Base-by-base conservation (phyloP, 2,329 filamentous ascomycete species). In the Penicillium psychrosexuale region DNA sequence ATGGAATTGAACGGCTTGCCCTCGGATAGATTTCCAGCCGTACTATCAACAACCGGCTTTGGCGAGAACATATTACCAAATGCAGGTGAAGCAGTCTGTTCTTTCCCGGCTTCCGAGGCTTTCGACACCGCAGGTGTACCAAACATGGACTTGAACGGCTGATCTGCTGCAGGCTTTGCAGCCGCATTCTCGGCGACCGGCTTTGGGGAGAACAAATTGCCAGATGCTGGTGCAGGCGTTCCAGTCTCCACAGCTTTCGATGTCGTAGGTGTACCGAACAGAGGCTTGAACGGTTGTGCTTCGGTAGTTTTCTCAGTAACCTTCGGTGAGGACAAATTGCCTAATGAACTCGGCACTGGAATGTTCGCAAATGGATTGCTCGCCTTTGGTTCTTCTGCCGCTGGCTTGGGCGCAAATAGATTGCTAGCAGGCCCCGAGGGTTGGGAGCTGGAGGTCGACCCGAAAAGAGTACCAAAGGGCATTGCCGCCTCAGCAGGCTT, bases 291-390 rank as follows among this genome's bases (percentile, higher is more conserved):
- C 6, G 52, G 47, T 3, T 34, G 27, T 6, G 39, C 28, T 17
- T 44, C 52, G 8, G 33, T 22, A 12, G 40, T 7, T 40, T 54
- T 54, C 7, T 27, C 52, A 17, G 39, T 51, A 28, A 45, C 47
- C 33, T 54, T 54, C 4, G 47, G 46, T 1, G 51, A 38, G 19
- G 51, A 50, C 17, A 45, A 24, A 17, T 8, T 8, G 15, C 31
- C 27, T 8, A 46, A 51, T 22, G 49, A 27, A 31, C 24, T 51
- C 6, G 40, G 34, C n/a, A 27, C 42, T 15, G 49, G 47, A 11
- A 52, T 19, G 40, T 55, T 72, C 30, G 64, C 63, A 51, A 76
- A 76, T 15, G 73, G 73, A 55, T 76, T 75, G 47, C 60, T 69
- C 2, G 62, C 17, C 17, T 58, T 50, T 13, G 67, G 51, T 13